Evolutionary conservation across 305 asterid species (phyloP), one percentile per base, ranked within the genome.

Genomic region (Fraxinus platypoda): DNA sequence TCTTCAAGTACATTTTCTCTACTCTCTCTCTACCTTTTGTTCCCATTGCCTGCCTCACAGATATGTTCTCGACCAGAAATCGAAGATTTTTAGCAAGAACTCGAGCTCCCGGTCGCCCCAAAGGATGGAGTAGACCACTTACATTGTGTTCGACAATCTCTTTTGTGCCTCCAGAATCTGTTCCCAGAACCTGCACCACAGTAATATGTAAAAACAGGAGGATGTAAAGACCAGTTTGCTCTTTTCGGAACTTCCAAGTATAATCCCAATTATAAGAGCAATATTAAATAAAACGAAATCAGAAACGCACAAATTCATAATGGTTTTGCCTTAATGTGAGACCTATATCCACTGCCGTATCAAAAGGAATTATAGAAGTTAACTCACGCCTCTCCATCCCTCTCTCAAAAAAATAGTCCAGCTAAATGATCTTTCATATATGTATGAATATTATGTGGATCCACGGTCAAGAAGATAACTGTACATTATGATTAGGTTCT

Each of bases 161-260:
- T 80, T 82, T 89, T 11, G 99, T 94, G 82, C 98, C 99, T 70
- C 99, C 99, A 19, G 97, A 89, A 86, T 92, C 94, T 0, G 99
- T 96, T 86, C 98, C 99, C 59, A 96, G 90, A 59, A 96, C 94
- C 99, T 96, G 86, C 84, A 84, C 37, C 54, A 54, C 77, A 62
- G 33, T 64, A 34, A 82, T 79, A 25, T 23, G 70, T 41, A 41
- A 68, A 68, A 68, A 3, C 13, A 13, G 7, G 8, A 23, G 28
- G 59, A 68, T 49, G 76, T 84, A 46, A 46, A 83, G 26, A 74
- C 33, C 19, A 52, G 31, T 12, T 43, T 41, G 11, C 31, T 52
- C 33, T 3, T 38, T 25, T 15, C 59, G 19, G 59, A 49, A 49
- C 57, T 43, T 11, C 52, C 52, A 43, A 43, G 52, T 43, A 11